Base-by-base conservation (phyloP, 306 rosid genomes). In the Pyrus bretschneideri region DNA sequence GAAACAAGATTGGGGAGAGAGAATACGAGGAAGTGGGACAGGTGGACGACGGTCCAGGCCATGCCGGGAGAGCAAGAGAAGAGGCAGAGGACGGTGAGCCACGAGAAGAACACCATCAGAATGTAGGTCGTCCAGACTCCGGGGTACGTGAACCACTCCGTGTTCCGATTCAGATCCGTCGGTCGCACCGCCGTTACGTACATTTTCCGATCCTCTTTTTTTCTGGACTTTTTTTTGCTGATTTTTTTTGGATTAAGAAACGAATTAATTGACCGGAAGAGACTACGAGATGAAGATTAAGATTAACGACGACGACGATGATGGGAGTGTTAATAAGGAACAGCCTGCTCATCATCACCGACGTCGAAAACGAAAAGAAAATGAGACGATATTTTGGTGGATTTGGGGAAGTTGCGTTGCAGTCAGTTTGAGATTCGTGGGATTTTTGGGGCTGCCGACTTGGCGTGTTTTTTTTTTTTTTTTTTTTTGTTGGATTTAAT, bases 21-120 rank as follows among this genome's bases (percentile, higher is more conserved):
- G 60, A 55, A 4, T 82, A 83, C 87, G 51, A 81, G 75, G 40
- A 81, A 84, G 66, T 84, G 87, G 67, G 62, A 14, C 62, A 84
- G 80, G 85, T 84, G 82, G 62, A 84, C 84, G 78, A 84, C n/a
- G 72, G 87, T 81, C 87, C 87, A 84, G 49, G 87, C 84, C 78
- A 54, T 73, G 87, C 87, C 87, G 14, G 87, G 27, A 1, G 85
- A 84, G 78, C 87, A 84, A 40, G 62, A 35, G 71, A 84, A 59
- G 38, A 84, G 59, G 40, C 82, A 73, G 71, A 84, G 80, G 40
- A 80, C 80, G 78, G 71, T 13, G 64, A 84, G 80, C 87, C 87
- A 84, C 22, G 87, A 84, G 80, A 81, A 80, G 74, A 84, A 84
- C 63, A 84, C 71, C 29, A 81, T 73, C 30, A 84, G 78, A 35